Conservation (phyloP, 1,284 basidiomycete species). For the Trichosporon sp. region DNA sequence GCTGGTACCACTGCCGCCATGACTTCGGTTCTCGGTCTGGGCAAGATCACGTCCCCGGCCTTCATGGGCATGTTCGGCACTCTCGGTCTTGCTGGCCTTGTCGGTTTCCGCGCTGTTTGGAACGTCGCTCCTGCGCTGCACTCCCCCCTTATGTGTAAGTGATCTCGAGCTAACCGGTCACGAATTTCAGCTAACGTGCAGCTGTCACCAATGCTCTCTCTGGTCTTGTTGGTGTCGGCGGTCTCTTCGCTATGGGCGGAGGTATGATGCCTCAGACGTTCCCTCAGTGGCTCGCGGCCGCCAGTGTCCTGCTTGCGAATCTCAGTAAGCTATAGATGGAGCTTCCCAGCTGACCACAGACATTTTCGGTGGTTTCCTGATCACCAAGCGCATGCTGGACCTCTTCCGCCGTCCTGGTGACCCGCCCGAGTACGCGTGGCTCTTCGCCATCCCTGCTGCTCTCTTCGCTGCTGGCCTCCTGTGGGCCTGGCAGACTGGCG, state of each 20-base stretch:
- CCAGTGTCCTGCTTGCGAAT: constrained; percentile 72
- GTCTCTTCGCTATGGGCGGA: constrained; percentile 80
- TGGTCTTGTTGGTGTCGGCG: constrained; percentile 74
- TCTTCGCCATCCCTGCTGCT: constrained; percentile 68
- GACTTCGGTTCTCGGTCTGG: constrained; percentile 63
- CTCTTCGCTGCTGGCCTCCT: constrained; percentile 75
- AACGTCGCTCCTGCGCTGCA: constrained; percentile 76
- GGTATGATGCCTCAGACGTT: constrained; percentile 72
- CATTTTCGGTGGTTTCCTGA: constrained; percentile 74
- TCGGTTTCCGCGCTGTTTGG: constrained; percentile 82
- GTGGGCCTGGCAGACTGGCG: constrained; percentile 69
- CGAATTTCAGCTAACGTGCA: constrained; percentile 10
- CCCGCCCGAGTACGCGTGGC: constrained; percentile 75
- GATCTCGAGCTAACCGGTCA: background rate
- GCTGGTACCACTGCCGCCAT: constrained; percentile 65
- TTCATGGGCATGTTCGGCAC: constrained; percentile 83
- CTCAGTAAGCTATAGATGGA: constrained; percentile 49
- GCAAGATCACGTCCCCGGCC: constrained; percentile 66
- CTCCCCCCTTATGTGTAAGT: constrained; percentile 49
- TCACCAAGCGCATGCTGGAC: constrained; percentile 79
- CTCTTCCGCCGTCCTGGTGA: constrained; percentile 81
- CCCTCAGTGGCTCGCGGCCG: constrained; percentile 67
- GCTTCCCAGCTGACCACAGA: constrained; percentile 36
- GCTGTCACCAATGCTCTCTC: constrained; percentile 42
- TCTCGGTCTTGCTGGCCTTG: constrained; percentile 62